phyloP scores from a whole-genome alignment of 2,329 filamentous ascomycete species.

The Alternaria arborescens region DNA sequence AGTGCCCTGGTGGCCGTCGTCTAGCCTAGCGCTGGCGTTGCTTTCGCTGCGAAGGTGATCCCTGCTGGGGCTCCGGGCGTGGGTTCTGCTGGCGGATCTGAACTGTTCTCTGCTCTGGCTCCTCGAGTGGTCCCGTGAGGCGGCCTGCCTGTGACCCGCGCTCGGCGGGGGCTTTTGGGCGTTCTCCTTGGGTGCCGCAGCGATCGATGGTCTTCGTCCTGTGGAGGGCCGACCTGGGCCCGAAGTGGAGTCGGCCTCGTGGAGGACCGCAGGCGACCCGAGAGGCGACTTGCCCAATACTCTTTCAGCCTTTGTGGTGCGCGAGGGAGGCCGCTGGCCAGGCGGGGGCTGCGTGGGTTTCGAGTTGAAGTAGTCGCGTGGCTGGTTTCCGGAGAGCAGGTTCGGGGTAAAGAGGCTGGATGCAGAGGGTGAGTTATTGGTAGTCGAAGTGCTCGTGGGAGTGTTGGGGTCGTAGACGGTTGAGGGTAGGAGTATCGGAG shows the following conservation, averaged over 20 bases:
- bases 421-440: conserved; percentile 44
- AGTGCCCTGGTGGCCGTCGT: conserved; percentile 44
- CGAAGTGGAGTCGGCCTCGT: conserved; percentile 36
- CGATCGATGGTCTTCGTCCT: conserved; percentile 32
- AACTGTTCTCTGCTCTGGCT: conserved; percentile 35
- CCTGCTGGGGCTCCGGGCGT: conserved; percentile 18
- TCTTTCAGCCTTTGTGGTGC: conserved; percentile 37
- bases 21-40: conserved; percentile 43
- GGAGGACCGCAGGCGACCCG: conserved; percentile 46
- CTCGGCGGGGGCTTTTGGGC: conserved; percentile 33
- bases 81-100: conserved; percentile 22
- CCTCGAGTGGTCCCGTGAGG: conserved; percentile 27
- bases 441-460: conserved; percentile 41
- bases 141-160: conserved; percentile 28
- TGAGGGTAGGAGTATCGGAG: conserved; percentile 42
- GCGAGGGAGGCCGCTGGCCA: conserved; percentile 40
- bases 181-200: conserved; percentile 22
- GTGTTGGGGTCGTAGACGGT: conserved; percentile 51
- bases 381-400: conserved; percentile 31
- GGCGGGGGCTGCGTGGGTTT: conserved; percentile 32
- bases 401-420: conserved; percentile 46
- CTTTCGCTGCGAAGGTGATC: conserved; percentile 42
- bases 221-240: conserved; percentile 32
- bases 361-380: conserved; percentile 52
- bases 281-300: conserved; percentile 46